These are phyloP conservation scores for Chrysosporium keratinophilum DNA, from an alignment of 2,329 filamentous ascomycete genomes.

Conservation along the genomic window DNA sequence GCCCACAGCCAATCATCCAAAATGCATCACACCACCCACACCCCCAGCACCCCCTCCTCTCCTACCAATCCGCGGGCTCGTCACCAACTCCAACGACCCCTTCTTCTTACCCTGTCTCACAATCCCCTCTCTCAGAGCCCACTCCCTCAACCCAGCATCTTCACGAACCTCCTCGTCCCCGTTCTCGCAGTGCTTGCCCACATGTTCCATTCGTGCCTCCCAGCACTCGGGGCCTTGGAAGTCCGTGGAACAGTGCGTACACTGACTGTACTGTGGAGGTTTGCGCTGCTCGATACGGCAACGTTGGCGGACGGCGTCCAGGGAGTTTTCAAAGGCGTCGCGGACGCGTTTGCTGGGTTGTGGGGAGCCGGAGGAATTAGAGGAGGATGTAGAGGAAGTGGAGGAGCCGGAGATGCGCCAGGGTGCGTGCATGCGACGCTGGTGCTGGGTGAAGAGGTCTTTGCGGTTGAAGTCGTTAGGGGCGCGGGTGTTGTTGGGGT, in stretches of 20 bases:
- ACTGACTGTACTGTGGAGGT: constrained; percentile 53
- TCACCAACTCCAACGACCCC: constrained; percentile 4
- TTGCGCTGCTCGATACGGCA: constrained; percentile 53
- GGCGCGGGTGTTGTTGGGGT: constrained; percentile 20
- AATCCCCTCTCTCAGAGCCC: constrained; percentile 32
- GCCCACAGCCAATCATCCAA: not conserved
- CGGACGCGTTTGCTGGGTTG: constrained; percentile 29
- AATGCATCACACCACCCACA: constrained; percentile 1
- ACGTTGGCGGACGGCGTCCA: constrained; percentile 47
- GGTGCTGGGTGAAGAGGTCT: constrained; percentile 81
- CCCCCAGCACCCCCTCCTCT: not conserved
- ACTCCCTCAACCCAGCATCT: constrained; percentile 32
- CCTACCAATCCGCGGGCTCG: not conserved
- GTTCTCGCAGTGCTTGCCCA: constrained; percentile 70
- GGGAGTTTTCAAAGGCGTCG: constrained; percentile 40
- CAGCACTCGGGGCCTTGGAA: constrained; percentile 59
- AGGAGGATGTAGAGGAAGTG: constrained; percentile 7
- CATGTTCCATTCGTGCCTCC: constrained; percentile 80
- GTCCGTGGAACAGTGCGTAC: constrained; percentile 45
- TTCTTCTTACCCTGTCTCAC: not conserved
- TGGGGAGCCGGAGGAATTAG: too few relatives aligned
- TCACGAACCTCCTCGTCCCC: constrained; percentile 28
- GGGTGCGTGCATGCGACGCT: constrained; percentile 71
- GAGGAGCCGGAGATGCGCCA: constrained; percentile 32
- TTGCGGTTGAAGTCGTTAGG: constrained; percentile 76